Evolutionary conservation across 1,139 yeast species (phyloP).

Genomic region (Zygoascus meyerae): DNA sequence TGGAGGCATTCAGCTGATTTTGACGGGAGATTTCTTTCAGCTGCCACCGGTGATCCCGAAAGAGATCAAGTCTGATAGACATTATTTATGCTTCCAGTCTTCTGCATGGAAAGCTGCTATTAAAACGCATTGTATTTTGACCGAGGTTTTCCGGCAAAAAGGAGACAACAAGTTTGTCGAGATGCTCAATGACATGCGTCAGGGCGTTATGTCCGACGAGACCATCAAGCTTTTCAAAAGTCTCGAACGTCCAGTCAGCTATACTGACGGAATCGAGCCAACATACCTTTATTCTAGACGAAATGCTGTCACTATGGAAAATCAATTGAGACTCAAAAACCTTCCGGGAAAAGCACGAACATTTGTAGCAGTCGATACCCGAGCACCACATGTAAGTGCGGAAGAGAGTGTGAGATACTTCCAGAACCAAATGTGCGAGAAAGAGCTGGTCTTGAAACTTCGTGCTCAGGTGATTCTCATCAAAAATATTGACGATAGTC

Average conservation of each 20-base stretch:
- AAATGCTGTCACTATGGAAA: slow-evolving; percentile 67
- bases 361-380: slow-evolving; percentile 48
- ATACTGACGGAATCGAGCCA: slow-evolving; percentile 72
- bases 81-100: slow-evolving; percentile 69
- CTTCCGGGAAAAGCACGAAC: slow-evolving; percentile 38
- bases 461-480: slow-evolving; percentile 49
- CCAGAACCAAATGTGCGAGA: slow-evolving; percentile 46
- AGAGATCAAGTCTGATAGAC: slow-evolving; percentile 2
- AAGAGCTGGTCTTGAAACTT: slow-evolving; percentile 42
- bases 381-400: slow-evolving; percentile 12
- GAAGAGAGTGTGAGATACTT: slow-evolving; percentile 22
- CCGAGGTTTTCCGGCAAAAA: slow-evolving; percentile 84
- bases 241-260: slow-evolving; percentile 50
- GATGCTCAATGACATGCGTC: slow-evolving; percentile 69
- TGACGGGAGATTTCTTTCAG: slow-evolving; percentile 83
- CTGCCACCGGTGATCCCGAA: slow-evolving; percentile 62
- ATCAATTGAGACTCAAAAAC: slow-evolving; percentile 46
- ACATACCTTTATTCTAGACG: slow-evolving; percentile 76
- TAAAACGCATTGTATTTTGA: slow-evolving; percentile 54
- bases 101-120: slow-evolving; percentile 63
- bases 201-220: slow-evolving; percentile 50
- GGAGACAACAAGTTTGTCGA: slow-evolving; percentile 69
- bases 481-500: slow-evolving; percentile 11
- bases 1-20: slow-evolving; percentile 75
- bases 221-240: slow-evolving; percentile 42